phyloP scores from a whole-genome alignment of 768 basidiomycete species.

The Psilocybe cubensis region DNA sequence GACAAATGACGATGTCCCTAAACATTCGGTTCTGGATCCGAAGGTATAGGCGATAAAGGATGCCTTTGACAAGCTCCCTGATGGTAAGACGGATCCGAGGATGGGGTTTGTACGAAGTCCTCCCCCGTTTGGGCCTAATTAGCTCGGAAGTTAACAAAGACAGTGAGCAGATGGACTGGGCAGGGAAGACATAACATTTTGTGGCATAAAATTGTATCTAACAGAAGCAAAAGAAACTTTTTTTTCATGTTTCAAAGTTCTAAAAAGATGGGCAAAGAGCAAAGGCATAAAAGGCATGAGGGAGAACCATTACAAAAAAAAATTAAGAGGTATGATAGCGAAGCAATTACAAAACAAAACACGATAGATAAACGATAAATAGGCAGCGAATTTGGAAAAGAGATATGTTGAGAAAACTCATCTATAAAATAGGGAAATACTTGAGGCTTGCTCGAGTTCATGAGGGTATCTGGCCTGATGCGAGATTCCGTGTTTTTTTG shows the following conservation, averaged over 20 bases:
- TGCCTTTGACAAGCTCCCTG: constrained; percentile 2
- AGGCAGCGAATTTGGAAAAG: neutral
- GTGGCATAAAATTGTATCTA: no score
- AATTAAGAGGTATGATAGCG: neutral
- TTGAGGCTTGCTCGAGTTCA: neutral
- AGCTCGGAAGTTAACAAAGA: neutral
- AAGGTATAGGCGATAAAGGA: constrained; percentile 1
- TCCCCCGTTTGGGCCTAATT: neutral
- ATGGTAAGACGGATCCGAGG: constrained; percentile 8
- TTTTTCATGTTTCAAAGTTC: neutral
- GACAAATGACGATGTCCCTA: neutral
- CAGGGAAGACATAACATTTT: no score
- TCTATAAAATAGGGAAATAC: constrained; percentile 9
- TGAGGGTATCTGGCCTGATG: neutral
- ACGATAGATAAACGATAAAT: constrained; percentile 16
- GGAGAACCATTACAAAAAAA: neutral
- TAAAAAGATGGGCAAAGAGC: no score
- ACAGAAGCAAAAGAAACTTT: neutral
- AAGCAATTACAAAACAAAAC: constrained; percentile 13
- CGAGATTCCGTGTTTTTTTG: neutral
- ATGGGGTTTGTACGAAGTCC: constrained; percentile 1
- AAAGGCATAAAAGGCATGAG: neutral
- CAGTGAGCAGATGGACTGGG: no score
- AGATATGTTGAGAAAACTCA: neutral
- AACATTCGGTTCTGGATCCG: neutral